These are phyloP conservation scores for Salvia miltiorrhiza DNA, from an alignment of 257 asterid genomes.

Conservation along the genomic window DNA sequence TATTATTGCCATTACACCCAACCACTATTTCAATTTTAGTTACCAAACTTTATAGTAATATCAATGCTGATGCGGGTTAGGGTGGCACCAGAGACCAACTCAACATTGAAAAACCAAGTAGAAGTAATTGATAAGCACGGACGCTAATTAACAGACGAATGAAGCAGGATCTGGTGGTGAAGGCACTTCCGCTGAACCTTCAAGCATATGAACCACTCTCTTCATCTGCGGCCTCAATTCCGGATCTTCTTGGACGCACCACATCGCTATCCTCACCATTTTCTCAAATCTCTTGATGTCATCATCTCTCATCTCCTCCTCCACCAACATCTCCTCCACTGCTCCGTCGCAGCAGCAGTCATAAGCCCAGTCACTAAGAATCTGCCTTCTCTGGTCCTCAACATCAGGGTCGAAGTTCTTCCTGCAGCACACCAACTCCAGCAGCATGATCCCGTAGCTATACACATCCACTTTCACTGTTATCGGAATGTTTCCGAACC, in stretches of 20 bases:
- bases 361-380: conserved; percentile 30
- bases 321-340: neutral
- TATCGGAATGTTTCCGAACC: conserved; percentile 33
- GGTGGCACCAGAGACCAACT: too few relatives aligned
- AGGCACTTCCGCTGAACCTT: conserved; percentile 30
- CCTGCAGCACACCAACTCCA: conserved; percentile 28
- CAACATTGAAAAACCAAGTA: too few relatives aligned
- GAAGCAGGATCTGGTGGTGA: conserved; percentile 28
- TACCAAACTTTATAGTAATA: too few relatives aligned
- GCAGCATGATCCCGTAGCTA: conserved; percentile 26
- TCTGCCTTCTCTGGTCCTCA: neutral
- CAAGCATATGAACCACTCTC: conserved; percentile 36
- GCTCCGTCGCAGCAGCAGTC: conserved; percentile 21
- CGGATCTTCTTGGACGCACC: conserved; percentile 43
- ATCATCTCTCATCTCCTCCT: conserved; percentile 14
- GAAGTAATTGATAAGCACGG: too few relatives aligned
- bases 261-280: conserved; percentile 26
- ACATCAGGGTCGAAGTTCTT: neutral
- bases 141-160: too few relatives aligned
- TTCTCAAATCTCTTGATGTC: conserved; percentile 17
- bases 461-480: conserved; percentile 33
- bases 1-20: too few relatives aligned
- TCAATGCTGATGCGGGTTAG: too few relatives aligned
- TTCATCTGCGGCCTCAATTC: conserved; percentile 42
- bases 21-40: too few relatives aligned